Evolutionary conservation across 768 basidiomycete genomes (phyloP).

Genomic region (Cystofilobasidium bisporidii): DNA sequence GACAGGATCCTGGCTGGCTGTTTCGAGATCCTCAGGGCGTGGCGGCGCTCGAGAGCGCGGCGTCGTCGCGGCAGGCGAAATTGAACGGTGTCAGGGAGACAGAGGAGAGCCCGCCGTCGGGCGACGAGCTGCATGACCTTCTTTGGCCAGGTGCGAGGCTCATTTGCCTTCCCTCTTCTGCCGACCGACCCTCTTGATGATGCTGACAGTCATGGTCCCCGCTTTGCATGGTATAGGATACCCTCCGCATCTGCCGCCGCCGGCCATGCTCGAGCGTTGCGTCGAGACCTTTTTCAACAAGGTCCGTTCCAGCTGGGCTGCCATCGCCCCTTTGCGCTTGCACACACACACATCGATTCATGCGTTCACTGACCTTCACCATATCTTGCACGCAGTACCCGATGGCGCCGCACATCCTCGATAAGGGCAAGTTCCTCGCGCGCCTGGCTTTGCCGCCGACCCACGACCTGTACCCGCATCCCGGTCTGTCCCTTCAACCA

Average conservation of each 20-base stretch:
- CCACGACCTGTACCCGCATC: constrained; percentile 62
- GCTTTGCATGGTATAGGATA: no score
- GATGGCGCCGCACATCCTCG: constrained; percentile 60
- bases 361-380: no score
- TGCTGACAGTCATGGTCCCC: no score
- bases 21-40: no score
- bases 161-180: no score
- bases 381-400: constrained; percentile 44
- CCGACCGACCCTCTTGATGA: no score
- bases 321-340: no score
- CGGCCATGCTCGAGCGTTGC: constrained; percentile 32
- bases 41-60: no score
- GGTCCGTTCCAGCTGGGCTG: neutral
- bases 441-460: constrained; percentile 56
- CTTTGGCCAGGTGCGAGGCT: constrained; percentile 3
- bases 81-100: neutral
- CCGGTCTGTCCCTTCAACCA: constrained; percentile 31
- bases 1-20: no score
- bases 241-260: neutral
- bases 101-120: neutral
- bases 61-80: no score
- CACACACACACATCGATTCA: no score
- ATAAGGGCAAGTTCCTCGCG: constrained; percentile 56
- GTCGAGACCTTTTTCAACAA: constrained; percentile 71
- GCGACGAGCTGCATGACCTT: neutral